Conservation (phyloP, 371 early-diverging fungal genomes). For the Mortierella sp. region DNA sequence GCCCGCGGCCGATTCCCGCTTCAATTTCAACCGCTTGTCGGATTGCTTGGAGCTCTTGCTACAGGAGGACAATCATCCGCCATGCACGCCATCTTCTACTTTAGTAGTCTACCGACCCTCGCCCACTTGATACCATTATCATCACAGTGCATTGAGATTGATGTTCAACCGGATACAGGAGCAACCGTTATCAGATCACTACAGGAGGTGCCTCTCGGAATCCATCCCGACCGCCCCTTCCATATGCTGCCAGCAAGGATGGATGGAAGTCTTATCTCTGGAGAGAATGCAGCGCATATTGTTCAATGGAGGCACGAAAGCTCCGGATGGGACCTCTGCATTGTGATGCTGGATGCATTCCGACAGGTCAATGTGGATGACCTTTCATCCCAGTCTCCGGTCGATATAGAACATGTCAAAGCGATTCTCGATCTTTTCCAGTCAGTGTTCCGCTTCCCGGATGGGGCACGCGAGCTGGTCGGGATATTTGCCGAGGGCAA, state of each 20-base stretch:
- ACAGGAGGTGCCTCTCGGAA: constrained; percentile 32
- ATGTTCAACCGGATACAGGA: constrained; percentile 29
- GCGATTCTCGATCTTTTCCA: constrained; percentile 33
- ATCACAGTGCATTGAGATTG: constrained; percentile 23
- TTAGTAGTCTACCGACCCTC: constrained; percentile 33
- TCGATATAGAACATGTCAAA: constrained; percentile 25
- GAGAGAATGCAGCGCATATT: constrained; percentile 39
- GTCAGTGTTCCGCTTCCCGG: constrained; percentile 22
- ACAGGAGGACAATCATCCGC: constrained; percentile 40
- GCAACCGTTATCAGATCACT: constrained; percentile 28
- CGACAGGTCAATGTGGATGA: constrained; percentile 15
- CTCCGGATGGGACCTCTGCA: constrained; percentile 45
- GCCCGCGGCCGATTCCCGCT: constrained; percentile 51
- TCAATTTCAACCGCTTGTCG: constrained; percentile 32
- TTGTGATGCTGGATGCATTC: constrained; percentile 34
- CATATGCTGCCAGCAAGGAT: constrained; percentile 35
- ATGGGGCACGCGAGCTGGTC: constrained; percentile 20
- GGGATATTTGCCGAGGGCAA: constrained; percentile 7
- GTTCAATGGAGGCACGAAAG: constrained; percentile 36
- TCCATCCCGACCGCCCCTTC: constrained; percentile 24
- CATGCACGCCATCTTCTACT: constrained; percentile 20
- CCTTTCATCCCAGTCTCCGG: constrained; percentile 3
- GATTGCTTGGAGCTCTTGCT: constrained; percentile 35
- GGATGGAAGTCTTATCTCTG: constrained; percentile 37
- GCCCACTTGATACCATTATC: constrained; percentile 36